Conservation (phyloP, 257 asterid genomes). For the Vinca minor region DNA sequence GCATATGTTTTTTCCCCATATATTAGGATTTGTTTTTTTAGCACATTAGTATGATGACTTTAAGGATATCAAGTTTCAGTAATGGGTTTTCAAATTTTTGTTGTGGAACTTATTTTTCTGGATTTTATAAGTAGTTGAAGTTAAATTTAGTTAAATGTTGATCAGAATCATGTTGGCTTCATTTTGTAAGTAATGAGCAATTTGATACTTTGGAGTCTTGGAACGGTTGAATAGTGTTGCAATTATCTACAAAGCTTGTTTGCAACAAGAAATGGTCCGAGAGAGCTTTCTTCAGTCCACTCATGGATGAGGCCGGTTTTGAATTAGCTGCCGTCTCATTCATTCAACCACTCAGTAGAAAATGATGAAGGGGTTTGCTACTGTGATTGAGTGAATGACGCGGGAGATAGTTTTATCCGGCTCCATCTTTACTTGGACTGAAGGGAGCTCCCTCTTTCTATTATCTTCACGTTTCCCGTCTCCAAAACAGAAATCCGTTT, state of each 20-base stretch:
- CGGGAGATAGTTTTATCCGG: constrained; percentile 90
- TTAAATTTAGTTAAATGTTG: neutral
- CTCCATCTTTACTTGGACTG: constrained; percentile 87
- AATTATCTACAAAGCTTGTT: too few species aligned
- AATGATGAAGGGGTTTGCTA: constrained; percentile 28
- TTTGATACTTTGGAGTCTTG: neutral
- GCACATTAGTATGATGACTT: neutral
- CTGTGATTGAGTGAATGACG: constrained; percentile 95
- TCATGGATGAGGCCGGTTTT: constrained; percentile 60
- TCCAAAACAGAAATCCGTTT: neutral
- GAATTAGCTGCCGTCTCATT: constrained; percentile 97
- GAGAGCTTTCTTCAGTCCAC: constrained; percentile 98
- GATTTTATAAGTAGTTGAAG: neutral
- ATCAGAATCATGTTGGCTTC: neutral
- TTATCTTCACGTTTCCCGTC: constrained; percentile 22
- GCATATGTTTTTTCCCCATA: neutral
- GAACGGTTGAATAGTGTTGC: too few species aligned
- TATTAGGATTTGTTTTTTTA: neutral
- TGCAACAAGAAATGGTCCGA: constrained; percentile 35
- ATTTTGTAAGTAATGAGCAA: neutral
- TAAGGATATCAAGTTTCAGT: neutral
- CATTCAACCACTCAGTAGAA: constrained; percentile 71
- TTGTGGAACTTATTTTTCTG: neutral
- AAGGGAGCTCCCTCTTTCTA: constrained; percentile 90
- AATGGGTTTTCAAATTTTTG: neutral